phyloP scores from a whole-genome alignment of 352 stramenopile species.

The Phytophthora capsici region DNA sequence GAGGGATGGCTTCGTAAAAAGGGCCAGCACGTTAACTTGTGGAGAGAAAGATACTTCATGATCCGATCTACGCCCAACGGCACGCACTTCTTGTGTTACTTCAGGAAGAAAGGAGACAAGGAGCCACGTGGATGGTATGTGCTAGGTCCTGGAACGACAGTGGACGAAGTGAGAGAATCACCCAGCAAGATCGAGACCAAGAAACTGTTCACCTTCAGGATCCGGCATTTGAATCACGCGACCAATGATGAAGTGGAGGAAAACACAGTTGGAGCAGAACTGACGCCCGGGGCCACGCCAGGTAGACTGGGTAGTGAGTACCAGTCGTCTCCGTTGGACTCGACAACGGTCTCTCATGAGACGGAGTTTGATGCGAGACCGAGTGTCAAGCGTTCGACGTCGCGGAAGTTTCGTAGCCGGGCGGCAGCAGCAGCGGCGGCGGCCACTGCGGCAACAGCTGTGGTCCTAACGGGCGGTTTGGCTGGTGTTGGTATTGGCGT shows the following conservation, averaged over 20 bases:
- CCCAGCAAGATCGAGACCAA: slow-evolving; percentile 90
- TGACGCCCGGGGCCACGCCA: slow-evolving; percentile 33
- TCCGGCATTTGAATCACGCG: slow-evolving; percentile 68
- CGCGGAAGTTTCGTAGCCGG: slow-evolving; percentile 68
- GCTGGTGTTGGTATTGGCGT: slow-evolving; percentile 82
- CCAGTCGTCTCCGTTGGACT: slow-evolving; percentile 39
- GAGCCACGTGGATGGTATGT: slow-evolving; percentile 85
- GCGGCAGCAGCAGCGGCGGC: slow-evolving; percentile 71
- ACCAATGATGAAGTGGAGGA: slow-evolving; percentile 59
- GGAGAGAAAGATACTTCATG: slow-evolving; percentile 89
- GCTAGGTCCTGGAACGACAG: slow-evolving; percentile 75
- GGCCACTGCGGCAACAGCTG: slow-evolving; percentile 77
- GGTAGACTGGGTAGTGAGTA: slow-evolving; percentile 37
- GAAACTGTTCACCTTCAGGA: slow-evolving; percentile 84
- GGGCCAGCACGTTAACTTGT: slow-evolving; percentile 86
- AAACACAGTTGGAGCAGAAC: slow-evolving; percentile 17
- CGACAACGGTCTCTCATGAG: slow-evolving; percentile 29
- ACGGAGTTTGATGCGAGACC: slow-evolving; percentile 51
- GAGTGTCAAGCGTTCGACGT: slow-evolving; percentile 54
- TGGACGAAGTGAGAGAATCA: slow-evolving; percentile 86
- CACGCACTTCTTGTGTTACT: slow-evolving; percentile 85
- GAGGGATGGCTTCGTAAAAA: slow-evolving; percentile 89
- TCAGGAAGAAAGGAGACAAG: slow-evolving; percentile 85
- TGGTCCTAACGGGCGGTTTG: slow-evolving; percentile 79
- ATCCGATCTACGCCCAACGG: slow-evolving; percentile 84